Conservation (phyloP, 306 rosid genomes). For the Adenanthera pavonina region DNA sequence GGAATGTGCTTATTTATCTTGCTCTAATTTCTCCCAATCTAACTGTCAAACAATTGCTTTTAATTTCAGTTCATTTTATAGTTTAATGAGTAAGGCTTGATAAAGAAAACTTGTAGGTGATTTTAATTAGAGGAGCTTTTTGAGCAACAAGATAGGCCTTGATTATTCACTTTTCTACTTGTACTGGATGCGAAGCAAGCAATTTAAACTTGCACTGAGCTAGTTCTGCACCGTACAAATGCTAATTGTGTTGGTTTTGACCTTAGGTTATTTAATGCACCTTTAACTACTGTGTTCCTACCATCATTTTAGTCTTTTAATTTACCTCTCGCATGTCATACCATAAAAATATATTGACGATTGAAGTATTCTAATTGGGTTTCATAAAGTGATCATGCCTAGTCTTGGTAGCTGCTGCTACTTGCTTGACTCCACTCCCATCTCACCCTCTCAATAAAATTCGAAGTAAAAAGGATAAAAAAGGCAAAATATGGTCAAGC, state of each 20-base stretch:
- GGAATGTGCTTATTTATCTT: neutral
- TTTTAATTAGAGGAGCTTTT: neutral
- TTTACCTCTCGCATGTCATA: neutral
- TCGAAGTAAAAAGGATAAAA: slow-evolving; percentile 13
- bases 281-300: neutral
- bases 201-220: neutral
- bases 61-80: slow-evolving; percentile 9
- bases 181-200: neutral
- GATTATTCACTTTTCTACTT: neutral
- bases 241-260: neutral
- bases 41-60: neutral
- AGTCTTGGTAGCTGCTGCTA: slow-evolving; percentile 18
- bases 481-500: neutral
- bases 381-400: neutral
- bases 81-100: neutral
- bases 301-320: neutral
- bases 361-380: slow-evolving; percentile 4
- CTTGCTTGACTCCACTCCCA: slow-evolving; percentile 21
- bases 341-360: neutral
- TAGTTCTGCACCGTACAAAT: neutral
- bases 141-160: neutral
- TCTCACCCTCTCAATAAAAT: slow-evolving; percentile 16
- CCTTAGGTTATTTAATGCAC: neutral
- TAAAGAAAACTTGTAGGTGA: neutral
- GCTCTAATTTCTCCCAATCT: neutral